phyloP scores from a whole-genome alignment of 176 grass and related monocot genomes.

The Rhynchospora tenuis region DNA sequence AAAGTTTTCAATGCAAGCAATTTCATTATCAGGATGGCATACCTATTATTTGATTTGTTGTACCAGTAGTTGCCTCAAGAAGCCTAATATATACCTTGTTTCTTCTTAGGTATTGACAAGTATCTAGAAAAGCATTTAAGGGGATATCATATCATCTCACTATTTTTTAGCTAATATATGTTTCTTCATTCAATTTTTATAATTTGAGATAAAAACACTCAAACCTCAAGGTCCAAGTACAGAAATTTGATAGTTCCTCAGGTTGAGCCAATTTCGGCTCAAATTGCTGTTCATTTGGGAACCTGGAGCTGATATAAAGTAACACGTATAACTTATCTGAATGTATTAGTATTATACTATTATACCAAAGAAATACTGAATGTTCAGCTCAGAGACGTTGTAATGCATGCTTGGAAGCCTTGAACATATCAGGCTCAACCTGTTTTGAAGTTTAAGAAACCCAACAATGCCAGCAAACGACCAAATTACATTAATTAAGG shows the following conservation, averaged over 20 bases:
- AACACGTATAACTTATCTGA: no score
- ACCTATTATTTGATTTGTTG: conserved; percentile 60
- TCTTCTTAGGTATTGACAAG: conserved; percentile 66
- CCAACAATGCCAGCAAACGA: not conserved
- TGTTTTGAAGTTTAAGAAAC: not conserved
- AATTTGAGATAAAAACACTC: not conserved
- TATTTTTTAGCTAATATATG: not conserved
- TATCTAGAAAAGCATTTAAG: conserved; percentile 52
- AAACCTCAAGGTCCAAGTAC: not conserved
- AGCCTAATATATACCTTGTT: conserved; percentile 63
- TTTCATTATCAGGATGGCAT: no score
- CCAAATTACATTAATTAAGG: not conserved
- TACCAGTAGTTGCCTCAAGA: conserved; percentile 55
- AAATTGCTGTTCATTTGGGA: not conserved
- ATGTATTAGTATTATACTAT: not conserved
- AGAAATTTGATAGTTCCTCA: not conserved
- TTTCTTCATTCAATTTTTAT: not conserved
- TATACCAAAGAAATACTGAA: not conserved
- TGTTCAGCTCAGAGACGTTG: not conserved
- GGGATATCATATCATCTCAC: conserved; percentile 41
- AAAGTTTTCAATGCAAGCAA: not conserved
- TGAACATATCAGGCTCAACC: not conserved
- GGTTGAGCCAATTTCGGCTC: not conserved
- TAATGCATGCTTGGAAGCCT: not conserved
- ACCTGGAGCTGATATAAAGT: no score